Evolutionary conservation across 1,139 yeast genomes (phyloP).

Genomic region (Magnusiomyces tetraspermus): DNA sequence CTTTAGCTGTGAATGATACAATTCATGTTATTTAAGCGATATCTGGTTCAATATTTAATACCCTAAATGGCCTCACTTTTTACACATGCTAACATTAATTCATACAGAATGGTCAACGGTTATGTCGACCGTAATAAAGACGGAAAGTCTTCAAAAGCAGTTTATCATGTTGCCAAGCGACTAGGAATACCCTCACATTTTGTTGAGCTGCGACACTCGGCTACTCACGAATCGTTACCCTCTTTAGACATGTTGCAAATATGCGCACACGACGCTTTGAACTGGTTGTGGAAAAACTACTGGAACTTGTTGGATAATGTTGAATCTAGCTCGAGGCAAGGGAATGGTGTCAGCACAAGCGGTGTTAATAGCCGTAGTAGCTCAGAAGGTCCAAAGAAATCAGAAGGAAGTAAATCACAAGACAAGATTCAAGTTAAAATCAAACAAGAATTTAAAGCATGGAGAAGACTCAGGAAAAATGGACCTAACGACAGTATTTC

Average conservation of each 20-base stretch:
- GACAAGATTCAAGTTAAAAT: slow-evolving; percentile 18
- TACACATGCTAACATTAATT: not conserved
- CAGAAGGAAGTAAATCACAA: slow-evolving; percentile 9
- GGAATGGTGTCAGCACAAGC: slow-evolving; percentile 24
- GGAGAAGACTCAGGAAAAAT: slow-evolving; percentile 40
- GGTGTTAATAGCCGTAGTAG: slow-evolving; percentile 19
- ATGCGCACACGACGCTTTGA: slow-evolving; percentile 50
- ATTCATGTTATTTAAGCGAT: too few species aligned
- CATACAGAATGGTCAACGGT: slow-evolving; percentile 76
- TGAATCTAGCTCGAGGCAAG: slow-evolving; percentile 24
- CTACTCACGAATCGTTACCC: slow-evolving; percentile 85
- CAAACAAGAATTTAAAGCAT: slow-evolving; percentile 28
- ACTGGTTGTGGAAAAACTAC: slow-evolving; percentile 67
- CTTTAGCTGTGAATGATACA: not conserved
- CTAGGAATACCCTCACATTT: slow-evolving; percentile 68
- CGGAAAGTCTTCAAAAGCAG: slow-evolving; percentile 66
- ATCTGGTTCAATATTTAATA: too few species aligned
- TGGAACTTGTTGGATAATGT: slow-evolving; percentile 46
- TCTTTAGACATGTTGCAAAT: slow-evolving; percentile 54
- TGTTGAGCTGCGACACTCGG: slow-evolving; percentile 84
- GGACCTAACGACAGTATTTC: slow-evolving; percentile 33
- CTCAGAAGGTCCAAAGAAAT: slow-evolving; percentile 5
- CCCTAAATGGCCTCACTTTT: too few species aligned
- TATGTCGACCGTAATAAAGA: slow-evolving; percentile 80
- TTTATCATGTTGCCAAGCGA: slow-evolving; percentile 62